Base-by-base conservation (phyloP, 1,284 basidiomycete species). In the Boletus austroedulis region DNA sequence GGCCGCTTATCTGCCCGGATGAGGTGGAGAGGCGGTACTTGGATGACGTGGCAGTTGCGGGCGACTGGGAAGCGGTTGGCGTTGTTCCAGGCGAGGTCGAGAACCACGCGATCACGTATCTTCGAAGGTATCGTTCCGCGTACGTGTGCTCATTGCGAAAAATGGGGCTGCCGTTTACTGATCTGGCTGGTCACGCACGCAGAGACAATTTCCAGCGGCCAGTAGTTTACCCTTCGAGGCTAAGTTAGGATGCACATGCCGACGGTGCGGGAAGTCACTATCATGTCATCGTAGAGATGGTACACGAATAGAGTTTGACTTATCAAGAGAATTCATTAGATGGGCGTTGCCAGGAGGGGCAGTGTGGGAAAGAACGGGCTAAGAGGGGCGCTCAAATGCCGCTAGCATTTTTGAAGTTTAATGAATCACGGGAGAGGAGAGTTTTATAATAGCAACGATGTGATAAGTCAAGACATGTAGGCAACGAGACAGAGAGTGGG, bases 1-100 rank as follows among this genome's bases (percentile, higher is more conserved):
- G 95, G 95, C 95, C 95, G 19, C 85, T 91, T 58, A 80, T 98
- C 60, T 87, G 84, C 71, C 91, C 94, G 1, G 96, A 99, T 75
- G 95, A 98, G 76, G 88, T 99, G 29, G 82, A 84, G 67, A 81
- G 96, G 67, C 85, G 94, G 63, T 97, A 85, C 76, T 86, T 98
- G 64, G 83, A 95, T 76, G 96, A 98, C 75, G 76, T 73, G 46
- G 78, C 83, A n/a, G 78, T 80, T 49, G 71, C 80, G 50, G 82
- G 87, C 45, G 82, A 88, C 74, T 87, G 86, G 86, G 80, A 83
- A 65, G 74, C 76, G 44, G 78, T 89, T 60, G 83, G 86, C 57
- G 76, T 90, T 58, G 79, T 82, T 49, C 95, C 96, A 36, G 86
- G 92, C 63, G 86, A 88, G 67, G 83, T 99, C 61, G 96, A 98